Evolutionary conservation across 768 basidiomycete genomes (phyloP).

Genomic region (Calocybe gangraenosa): DNA sequence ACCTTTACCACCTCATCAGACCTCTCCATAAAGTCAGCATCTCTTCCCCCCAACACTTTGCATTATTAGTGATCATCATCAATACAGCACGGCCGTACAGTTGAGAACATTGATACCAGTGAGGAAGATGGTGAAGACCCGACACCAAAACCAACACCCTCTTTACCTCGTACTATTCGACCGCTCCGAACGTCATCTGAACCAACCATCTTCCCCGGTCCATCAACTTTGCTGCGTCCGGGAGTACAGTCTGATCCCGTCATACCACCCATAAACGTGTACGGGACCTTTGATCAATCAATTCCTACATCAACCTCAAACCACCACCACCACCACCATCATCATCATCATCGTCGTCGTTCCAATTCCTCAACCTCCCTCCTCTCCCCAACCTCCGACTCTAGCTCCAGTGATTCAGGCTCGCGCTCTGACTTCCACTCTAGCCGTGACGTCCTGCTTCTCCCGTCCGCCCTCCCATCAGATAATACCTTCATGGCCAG

Average conservation of each 20-base stretch:
- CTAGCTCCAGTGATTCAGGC: slow-evolving; percentile 14
- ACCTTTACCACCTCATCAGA: slow-evolving; percentile 52
- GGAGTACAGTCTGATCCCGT: slow-evolving; percentile 24
- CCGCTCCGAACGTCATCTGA: slow-evolving; percentile 26
- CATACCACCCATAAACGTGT: slow-evolving; percentile 44
- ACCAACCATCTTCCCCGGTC: slow-evolving; percentile 13
- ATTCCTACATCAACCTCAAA: slow-evolving; percentile 16
- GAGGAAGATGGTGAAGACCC: slow-evolving; percentile 1
- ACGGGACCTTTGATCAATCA: slow-evolving; percentile 36
- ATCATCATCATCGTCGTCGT: slow-evolving; percentile 14
- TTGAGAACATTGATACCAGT: background rate
- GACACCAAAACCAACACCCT: slow-evolving; percentile 17
- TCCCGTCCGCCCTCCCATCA: slow-evolving; percentile 32
- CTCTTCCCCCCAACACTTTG: background rate
- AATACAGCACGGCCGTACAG: slow-evolving; percentile 28
- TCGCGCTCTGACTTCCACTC: background rate
- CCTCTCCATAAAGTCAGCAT: slow-evolving; percentile 50
- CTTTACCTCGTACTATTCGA: slow-evolving; percentile 19
- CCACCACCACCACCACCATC: slow-evolving; percentile 10
- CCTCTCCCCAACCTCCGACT: slow-evolving; percentile 18
- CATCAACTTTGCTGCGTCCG: slow-evolving; percentile 9
- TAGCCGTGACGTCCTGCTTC: slow-evolving; percentile 34
- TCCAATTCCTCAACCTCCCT: slow-evolving; percentile 11
- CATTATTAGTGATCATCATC: background rate
- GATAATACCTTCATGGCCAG: slow-evolving; percentile 22